Conservation (phyloP, 805 yeast species). For the Lachancea nothofagi region DNA sequence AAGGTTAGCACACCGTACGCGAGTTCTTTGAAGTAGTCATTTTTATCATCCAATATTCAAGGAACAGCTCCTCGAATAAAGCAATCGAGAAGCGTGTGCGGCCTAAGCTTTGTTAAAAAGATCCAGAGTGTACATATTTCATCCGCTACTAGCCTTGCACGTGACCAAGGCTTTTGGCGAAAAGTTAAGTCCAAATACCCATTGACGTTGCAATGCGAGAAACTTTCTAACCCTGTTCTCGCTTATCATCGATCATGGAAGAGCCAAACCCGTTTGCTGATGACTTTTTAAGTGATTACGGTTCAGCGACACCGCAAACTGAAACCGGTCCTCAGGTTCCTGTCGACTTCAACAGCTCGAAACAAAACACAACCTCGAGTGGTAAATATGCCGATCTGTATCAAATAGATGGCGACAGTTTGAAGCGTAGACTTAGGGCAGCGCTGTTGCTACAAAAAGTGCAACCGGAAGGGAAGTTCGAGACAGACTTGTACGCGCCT, state of each 20-base stretch:
- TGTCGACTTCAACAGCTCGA: not conserved
- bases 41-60: no score
- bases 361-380: not conserved
- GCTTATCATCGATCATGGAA: constrained; percentile 2
- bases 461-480: constrained; percentile 31
- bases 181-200: no score
- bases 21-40: no score
- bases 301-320: not conserved
- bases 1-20: no score
- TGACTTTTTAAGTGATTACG: not conserved
- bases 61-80: no score
- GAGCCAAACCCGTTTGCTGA: constrained; percentile 9
- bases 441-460: constrained; percentile 2
- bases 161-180: no score
- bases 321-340: not conserved
- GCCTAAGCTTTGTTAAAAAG: no score
- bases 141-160: no score
- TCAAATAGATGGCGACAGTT: constrained; percentile 4
- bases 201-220: no score
- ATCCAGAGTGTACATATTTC: no score
- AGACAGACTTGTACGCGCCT: constrained; percentile 73
- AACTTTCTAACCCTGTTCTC: not conserved
- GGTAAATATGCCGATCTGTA: constrained; percentile 4
- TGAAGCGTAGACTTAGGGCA: constrained; percentile 1
- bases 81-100: no score